These are phyloP conservation scores for Drechslerella dactyloides DNA, from an alignment of 2,329 filamentous ascomycete genomes.

Conservation along the genomic window DNA sequence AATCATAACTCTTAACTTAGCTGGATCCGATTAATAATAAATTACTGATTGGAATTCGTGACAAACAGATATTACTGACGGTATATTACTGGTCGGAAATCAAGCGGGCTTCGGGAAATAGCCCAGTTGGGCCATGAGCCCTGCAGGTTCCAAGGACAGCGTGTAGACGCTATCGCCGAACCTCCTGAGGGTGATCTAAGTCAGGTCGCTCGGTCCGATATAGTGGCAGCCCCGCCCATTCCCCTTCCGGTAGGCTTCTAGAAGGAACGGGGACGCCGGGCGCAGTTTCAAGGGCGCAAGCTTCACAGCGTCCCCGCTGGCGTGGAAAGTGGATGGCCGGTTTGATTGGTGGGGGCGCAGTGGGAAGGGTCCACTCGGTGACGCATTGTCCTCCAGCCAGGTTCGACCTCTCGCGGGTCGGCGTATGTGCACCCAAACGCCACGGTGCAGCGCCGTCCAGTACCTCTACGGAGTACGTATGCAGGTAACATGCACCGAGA, in stretches of 20 bases:
- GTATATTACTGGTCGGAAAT: no score
- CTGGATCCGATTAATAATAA: no score
- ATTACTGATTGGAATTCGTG: no score
- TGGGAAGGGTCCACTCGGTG: slow-evolving; percentile 21
- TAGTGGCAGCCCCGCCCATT: background rate
- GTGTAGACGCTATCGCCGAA: background rate
- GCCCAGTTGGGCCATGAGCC: no score
- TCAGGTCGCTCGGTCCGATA: slow-evolving; percentile 1
- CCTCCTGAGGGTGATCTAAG: slow-evolving; percentile 7
- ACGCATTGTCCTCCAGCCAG: slow-evolving; percentile 15
- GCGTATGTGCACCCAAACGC: background rate
- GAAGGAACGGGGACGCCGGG: slow-evolving; percentile 29
- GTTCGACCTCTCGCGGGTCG: slow-evolving; percentile 3
- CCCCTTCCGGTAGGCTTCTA: slow-evolving; percentile 32
- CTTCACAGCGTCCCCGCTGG: background rate
- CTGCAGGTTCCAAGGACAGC: background rate
- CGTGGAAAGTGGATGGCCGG: background rate
- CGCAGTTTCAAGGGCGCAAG: background rate
- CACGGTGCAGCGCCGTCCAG: background rate
- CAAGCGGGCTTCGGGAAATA: no score
- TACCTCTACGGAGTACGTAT: background rate
- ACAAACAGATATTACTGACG: no score
- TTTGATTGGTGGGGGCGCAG: slow-evolving; percentile 5
- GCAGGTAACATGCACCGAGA: background rate
- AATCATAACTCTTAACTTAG: background rate